Conservation (phyloP, 176 grass and related monocot species). For the Oryza glaberrima region DNA sequence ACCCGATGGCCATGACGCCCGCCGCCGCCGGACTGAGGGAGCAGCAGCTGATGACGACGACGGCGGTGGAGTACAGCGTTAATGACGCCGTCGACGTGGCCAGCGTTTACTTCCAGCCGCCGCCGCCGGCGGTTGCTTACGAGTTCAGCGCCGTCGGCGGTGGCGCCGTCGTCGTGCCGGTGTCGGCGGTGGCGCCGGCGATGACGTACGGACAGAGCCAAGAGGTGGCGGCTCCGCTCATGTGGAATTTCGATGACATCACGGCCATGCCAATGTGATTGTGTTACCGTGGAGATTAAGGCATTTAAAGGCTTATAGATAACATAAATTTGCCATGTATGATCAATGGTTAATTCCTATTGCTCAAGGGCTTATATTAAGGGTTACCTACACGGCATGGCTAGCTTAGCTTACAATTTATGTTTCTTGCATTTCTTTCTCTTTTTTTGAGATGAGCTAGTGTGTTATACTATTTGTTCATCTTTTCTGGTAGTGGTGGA, state of each 20-base stretch:
- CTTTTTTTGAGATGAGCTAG: not conserved
- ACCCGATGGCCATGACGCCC: not conserved
- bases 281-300: not conserved
- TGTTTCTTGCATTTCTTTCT: not conserved
- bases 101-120: not conserved
- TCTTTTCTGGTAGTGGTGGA: not conserved
- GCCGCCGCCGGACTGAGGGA: not conserved
- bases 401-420: not conserved
- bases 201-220: not conserved
- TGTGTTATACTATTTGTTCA: not conserved
- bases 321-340: not conserved
- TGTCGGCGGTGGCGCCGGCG: not conserved
- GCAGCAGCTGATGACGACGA: not conserved
- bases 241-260: conserved; percentile 29
- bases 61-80: not conserved
- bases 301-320: not conserved
- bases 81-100: not conserved
- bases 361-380: not conserved
- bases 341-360: not conserved
- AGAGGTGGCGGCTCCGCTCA: not conserved
- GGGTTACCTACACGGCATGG: not conserved
- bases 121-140: not conserved
- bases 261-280: not conserved
- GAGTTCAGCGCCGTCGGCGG: not conserved
- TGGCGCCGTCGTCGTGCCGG: not conserved